phyloP scores from a whole-genome alignment of 768 basidiomycete genomes.

The Phaeotremella skinneri region DNA sequence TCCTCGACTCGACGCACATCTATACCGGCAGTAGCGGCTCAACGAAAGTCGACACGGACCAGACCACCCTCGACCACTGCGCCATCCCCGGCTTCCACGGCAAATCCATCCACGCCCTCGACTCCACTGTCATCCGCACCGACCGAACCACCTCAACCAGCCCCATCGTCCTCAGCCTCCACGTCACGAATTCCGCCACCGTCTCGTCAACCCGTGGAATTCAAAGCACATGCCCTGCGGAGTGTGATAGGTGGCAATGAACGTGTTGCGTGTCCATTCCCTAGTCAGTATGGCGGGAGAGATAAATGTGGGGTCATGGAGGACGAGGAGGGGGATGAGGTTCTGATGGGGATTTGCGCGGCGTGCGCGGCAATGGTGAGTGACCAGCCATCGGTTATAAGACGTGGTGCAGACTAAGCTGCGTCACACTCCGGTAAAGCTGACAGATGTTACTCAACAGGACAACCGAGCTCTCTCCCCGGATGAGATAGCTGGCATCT shows the following conservation, averaged over 20 bases:
- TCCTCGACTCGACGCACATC: neutral
- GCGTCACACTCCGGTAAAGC: too few relatives aligned
- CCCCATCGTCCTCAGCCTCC: neutral
- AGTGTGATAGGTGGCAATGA: constrained; percentile 32
- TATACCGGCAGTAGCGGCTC: neutral
- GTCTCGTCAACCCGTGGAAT: constrained; percentile 15
- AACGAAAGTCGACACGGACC: neutral
- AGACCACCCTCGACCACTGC: neutral
- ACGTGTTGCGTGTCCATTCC: constrained; percentile 39
- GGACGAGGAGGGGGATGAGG: constrained; percentile 44
- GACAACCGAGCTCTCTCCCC: constrained; percentile 43
- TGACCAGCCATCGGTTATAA: neutral
- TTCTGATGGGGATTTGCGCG: constrained; percentile 39
- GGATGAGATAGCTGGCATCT: constrained; percentile 38
- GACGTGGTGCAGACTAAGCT: neutral
- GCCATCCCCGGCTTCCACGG: neutral
- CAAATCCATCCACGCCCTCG: neutral
- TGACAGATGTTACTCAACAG: constrained; percentile 15
- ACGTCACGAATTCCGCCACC: constrained; percentile 3
- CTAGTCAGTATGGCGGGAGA: constrained; percentile 33
- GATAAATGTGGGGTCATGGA: constrained; percentile 41
- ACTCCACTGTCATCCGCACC: neutral
- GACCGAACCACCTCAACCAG: neutral
- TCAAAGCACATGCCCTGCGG: constrained; percentile 36
- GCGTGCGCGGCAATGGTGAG: constrained; percentile 35